Evolutionary conservation across 148 eudicot genomes (phyloP), one percentile per base, ranked within the genome.

Genomic region (Rhododendron henanense): DNA sequence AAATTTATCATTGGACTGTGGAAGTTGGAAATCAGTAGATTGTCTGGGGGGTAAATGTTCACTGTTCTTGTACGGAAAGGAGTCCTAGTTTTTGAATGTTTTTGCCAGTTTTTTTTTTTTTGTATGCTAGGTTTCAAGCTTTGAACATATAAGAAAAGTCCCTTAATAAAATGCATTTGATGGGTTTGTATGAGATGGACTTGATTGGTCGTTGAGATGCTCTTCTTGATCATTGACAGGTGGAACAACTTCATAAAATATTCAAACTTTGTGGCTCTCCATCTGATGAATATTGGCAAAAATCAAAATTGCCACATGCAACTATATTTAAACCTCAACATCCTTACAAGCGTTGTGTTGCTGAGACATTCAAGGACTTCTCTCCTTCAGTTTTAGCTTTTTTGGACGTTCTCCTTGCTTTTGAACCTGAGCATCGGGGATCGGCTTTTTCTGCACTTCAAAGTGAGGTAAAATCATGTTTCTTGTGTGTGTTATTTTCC

Each of bases 261-360:
- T 93, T 92, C 85, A 93, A 93, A 88, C 95, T 93, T 48, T 93
- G 95, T 69, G 95, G 95, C 51, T 93, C 95, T 3, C 95, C 95
- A 31, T 90, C 95, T 37, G 93, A 93, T 77, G 94, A 91, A 86
- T 93, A 93, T 75, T 93, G 96, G 96, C 90, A 88, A 87, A 92
- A 82, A 67, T 92, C 96, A 57, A 92, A 86, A 87, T 75, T 93
- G 83, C 92, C 93, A 16, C 92, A 93, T 87, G 93, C 94, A 11
- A 92, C 96, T 44, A 88, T 92, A 33, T 93, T 93, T 82, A 93
- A 91, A 86, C 96, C 96, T 85, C 96, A 92, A 86, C 93, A 94
- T n/a, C 93, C 93, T 83, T 92, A 94, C 86, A 90, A 87, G 78
- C 91, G 96, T n/a, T 85, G 88, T 85, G 90, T 92, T 75, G 90